Base-by-base conservation (phyloP, 345 rosid genomes). In the Gossypium stocksii region DNA sequence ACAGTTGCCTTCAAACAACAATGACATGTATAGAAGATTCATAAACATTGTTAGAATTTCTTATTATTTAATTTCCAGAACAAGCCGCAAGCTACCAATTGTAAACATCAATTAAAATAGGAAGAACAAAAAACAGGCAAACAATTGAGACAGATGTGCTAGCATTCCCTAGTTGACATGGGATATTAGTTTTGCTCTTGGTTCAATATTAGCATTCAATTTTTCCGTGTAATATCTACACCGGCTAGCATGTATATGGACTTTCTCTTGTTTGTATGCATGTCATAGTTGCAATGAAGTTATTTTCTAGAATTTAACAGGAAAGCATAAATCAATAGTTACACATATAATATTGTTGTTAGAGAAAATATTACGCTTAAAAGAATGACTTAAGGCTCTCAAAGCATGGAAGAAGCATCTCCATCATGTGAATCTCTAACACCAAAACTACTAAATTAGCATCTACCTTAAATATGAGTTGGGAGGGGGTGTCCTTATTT, bases 71-170 rank as follows among this genome's bases (percentile, higher is more conserved):
- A 66, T 66, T 67, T 45, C 38, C 38, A 14, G 52, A 66, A 66
- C 54, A 66, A 45, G 71, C 20, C 14, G 29, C 19, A 64, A 41
- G 49, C 15, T 63, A 63, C 17, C 17, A 64, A 46, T 17, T 16
- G 72, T 46, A 25, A 59, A 78, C 79, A 12, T 49, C 72, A 70
- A 53, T 12, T 29, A n/a, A 11, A 4, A 56, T 34, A 29, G 27
- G 17, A 70, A 52, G 48, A 41, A 15, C 27, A 23, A 22, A 29
- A 56, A 9, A 54, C 41, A 45, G 17, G 73, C 2, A 29, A 54
- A 20, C 38, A 11, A 14, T 2, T 54, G 62, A 54, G 73, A 53
- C 62, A 67, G 13, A 4, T n/a, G 27, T 68, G 44, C 19, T 48
- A 25, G 22, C 43, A 48, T 23, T 49, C n/a, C 58, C 41, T 22